Base-by-base conservation (phyloP, 75 land plant genomes). In the Cryptomeria japonica region DNA sequence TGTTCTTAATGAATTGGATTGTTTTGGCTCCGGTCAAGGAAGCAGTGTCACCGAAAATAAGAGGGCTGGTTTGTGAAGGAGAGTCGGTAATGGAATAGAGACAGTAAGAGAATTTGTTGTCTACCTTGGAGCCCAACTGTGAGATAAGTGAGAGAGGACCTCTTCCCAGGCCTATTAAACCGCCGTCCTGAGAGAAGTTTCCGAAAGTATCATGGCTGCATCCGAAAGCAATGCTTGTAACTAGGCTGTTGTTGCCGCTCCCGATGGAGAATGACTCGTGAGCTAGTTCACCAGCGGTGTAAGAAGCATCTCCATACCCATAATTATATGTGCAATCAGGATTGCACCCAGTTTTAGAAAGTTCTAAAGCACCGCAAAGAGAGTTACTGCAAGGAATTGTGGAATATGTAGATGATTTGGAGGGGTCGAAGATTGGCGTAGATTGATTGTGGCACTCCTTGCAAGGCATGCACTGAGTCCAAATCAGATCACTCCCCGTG, bases 251-350 rank as follows among this genome's bases (percentile, higher is more conserved):
- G 10, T 3, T 16, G 3, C 37, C 14, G 0, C 8, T 80, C 19
- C 56, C 87, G 32, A 91, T 37, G 18, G 89, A 85, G 5, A 91
- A 19, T 13, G 91, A 86, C 19, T 91, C 92, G 64, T 82, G 36
- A 18, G 85, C 22, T 12, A 91, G 64, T 3, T n/a, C 72, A 1
- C 92, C 89, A 22, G 68, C 25, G 36, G 91, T 90, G 14, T 42
- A 46, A 34, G 92, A 91, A 0, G 78, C 85, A 75, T 91, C 92
- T 14, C 92, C 91, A 86, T 91, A 91, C 14, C 22, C 22, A 64
- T 91, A 90, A 14, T 42, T 31, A 86, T 87, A 91, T 9, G 51
- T 56, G 75, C 91, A 91, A 44, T 72, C 47, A 14, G 73, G 22
- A 56, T 46, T 38, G 36, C 83, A 38, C 6, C 87, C 36, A 1